Base-by-base conservation (phyloP, 441 rosid genomes). In the Monsonia emarginata region DNA sequence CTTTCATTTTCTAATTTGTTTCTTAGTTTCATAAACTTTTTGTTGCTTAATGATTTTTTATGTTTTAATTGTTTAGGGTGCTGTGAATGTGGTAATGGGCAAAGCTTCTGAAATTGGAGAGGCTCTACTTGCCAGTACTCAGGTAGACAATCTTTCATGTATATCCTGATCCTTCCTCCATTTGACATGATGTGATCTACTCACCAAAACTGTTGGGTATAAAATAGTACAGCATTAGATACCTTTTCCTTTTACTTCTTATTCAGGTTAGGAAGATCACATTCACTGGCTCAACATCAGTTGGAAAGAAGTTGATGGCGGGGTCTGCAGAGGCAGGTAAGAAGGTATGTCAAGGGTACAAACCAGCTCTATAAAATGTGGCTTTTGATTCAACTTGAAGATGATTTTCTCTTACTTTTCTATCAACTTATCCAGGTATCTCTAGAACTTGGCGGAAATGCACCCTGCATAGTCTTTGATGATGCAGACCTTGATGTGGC, bases 381-480 rank as follows among this genome's bases (percentile, higher is more conserved):
- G 42, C 22, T 61, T n/a, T n/a, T 18, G 42, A 16, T 75, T 66
- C 48, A 9, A 34, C 24, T 6, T 38, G 63, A 7, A 70, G 72
- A 61, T 80, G 65, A 72, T 66, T 76, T 61, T 9, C 34, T 0
- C 5, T 31, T 30, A 1, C 6, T 64, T 69, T 61, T 8, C 18
- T 46, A 46, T 65, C 74, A 50, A 38, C 63, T 59, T 64, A 58
- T 78, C 25, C 75, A 89, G 99, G 70, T 91, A 59, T 91, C 99
- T 72, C 79, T 95, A 75, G 99, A 95, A 81, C 98, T 95, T 61
- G 99, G 97, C 8, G 99, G 99, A 58, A 91, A 91, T 74, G 99
- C 99, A 63, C 99, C 97, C 61, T 95, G 96, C 84, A 95, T 95
- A 74, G 81, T 95, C 71, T 95, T 95, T 83, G 91, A 95, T 76